Evolutionary conservation across 1,284 basidiomycete species (phyloP).

Genomic region (Trametes polyzona): DNA sequence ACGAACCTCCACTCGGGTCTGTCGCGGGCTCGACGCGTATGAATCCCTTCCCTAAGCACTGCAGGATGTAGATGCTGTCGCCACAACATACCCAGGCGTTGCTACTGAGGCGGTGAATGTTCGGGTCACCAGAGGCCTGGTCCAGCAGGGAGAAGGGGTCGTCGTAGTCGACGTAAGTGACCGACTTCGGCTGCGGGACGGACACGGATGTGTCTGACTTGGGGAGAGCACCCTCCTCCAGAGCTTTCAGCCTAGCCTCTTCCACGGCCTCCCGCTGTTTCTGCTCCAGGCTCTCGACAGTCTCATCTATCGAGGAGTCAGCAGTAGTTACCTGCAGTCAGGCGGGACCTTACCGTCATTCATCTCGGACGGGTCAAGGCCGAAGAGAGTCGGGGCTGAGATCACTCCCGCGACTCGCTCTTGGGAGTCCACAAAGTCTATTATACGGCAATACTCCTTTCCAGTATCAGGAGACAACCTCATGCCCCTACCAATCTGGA

Average conservation of each 20-base stretch:
- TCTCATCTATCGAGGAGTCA: slow-evolving; percentile 47
- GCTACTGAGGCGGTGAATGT: slow-evolving; percentile 52
- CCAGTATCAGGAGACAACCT: slow-evolving; percentile 81
- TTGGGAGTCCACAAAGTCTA: slow-evolving; percentile 90
- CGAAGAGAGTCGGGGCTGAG: slow-evolving; percentile 86
- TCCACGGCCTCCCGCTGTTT: slow-evolving; percentile 38
- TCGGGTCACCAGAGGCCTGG: slow-evolving; percentile 54
- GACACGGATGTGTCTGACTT: slow-evolving; percentile 29
- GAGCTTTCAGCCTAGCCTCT: too few species aligned
- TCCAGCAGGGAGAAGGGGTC: slow-evolving; percentile 73
- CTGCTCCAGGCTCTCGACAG: slow-evolving; percentile 51
- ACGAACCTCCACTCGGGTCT: slow-evolving; percentile 43
- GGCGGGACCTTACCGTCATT: slow-evolving; percentile 55
- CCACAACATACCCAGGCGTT: slow-evolving; percentile 88
- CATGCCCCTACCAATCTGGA: slow-evolving; percentile 92
- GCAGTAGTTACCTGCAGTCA: not conserved
- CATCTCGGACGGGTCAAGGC: slow-evolving; percentile 75
- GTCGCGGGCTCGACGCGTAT: slow-evolving; percentile 65
- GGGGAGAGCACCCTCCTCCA: too few species aligned
- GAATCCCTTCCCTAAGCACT: slow-evolving; percentile 77
- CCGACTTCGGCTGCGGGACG: slow-evolving; percentile 61
- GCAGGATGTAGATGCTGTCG: slow-evolving; percentile 73
- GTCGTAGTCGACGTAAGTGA: slow-evolving; percentile 84
- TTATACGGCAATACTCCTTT: slow-evolving; percentile 86
- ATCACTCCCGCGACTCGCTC: slow-evolving; percentile 74